Base-by-base conservation (phyloP, 2,329 filamentous ascomycete species). In the Elsinoe perseae region DNA sequence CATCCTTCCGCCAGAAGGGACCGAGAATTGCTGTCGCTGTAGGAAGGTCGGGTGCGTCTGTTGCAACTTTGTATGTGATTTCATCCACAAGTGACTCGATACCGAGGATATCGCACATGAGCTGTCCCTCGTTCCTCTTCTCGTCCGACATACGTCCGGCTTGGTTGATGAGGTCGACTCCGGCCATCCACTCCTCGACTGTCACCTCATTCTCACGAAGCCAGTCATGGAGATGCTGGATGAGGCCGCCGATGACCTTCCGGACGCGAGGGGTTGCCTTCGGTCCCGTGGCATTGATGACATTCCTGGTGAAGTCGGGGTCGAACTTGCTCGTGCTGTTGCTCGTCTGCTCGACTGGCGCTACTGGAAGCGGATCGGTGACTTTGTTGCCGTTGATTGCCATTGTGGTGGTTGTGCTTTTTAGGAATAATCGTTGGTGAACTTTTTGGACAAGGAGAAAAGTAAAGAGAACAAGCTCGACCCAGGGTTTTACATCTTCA, bases 21-120 rank as follows among this genome's bases (percentile, higher is more conserved):
- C 89, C 89, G 0, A 95, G 79, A 61, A 95, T 89, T 38, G 89
- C 83, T 3, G 86, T 87, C 1, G 87, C 81, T 4, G 88, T 93
- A 9, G 83, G 76, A 21, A 69, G 66, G 56, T 73, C 70, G 20
- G 57, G 59, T 0, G 75, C 75, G 36, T 78, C 76, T 50, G 78
- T 77, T 27, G 79, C 78, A 52, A 80, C 75, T 59, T 82, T 83
- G 72, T 83, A 86, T 56, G 86, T 88, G 65, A 93, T 92, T 68
- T 92, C 87, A 68, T 92, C 88, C 46, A 91, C 86, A 50, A 77
- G 69, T 71, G 77, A 77, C 65, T 83, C 80, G 28, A 84, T 69
- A 18, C 80, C 80, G 30, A 83, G 72, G 32, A 83, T 70, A 62
- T 82, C 80, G 63, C 76, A 80, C 18, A 83, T 65, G 1, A 82